Conservation (phyloP, 345 rosid species). For the Viola odorata region DNA sequence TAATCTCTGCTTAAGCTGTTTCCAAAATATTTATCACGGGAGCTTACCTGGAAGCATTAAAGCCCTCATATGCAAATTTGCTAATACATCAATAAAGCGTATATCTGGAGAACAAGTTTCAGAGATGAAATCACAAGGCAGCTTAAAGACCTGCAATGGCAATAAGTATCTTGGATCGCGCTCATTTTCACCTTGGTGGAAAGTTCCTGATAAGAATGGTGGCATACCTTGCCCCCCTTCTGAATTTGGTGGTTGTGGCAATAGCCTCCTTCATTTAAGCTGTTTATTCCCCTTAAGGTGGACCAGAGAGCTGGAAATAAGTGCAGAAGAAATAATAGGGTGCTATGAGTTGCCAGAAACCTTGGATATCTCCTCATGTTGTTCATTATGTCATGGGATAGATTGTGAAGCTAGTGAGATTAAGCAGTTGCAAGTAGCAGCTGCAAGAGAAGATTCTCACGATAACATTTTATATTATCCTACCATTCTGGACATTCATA, state of each 20-base stretch:
- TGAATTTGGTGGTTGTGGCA: slow-evolving; percentile 61
- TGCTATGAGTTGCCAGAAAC: slow-evolving; percentile 84
- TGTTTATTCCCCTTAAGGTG: slow-evolving; percentile 45
- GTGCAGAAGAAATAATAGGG: slow-evolving; percentile 82
- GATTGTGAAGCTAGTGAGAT: slow-evolving; percentile 38
- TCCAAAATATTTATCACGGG: slow-evolving; percentile 40
- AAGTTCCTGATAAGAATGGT: slow-evolving; percentile 25
- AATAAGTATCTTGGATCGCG: slow-evolving; percentile 26
- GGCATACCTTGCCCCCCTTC: slow-evolving; percentile 45
- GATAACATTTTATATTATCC: slow-evolving; percentile 74
- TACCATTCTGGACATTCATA: slow-evolving; percentile 37
- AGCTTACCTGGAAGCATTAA: slow-evolving; percentile 36
- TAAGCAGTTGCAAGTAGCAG: slow-evolving; percentile 60
- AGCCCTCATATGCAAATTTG: slow-evolving; percentile 29
- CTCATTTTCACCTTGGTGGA: slow-evolving; percentile 23
- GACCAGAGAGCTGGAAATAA: slow-evolving; percentile 65
- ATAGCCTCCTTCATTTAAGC: slow-evolving; percentile 45
- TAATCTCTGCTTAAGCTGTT: slow-evolving; percentile 58
- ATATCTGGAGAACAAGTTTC: slow-evolving; percentile 22
- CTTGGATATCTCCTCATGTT: slow-evolving; percentile 46
- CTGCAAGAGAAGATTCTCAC: slow-evolving; percentile 49
- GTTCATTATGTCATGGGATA: slow-evolving; percentile 54
- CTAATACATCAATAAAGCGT: slow-evolving; percentile 29
- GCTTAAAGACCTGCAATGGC: slow-evolving; percentile 19
- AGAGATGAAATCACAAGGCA: slow-evolving; percentile 24